Evolutionary conservation across 1,284 basidiomycete species (phyloP).

Genomic region (Apiotrichum montevideense): DNA sequence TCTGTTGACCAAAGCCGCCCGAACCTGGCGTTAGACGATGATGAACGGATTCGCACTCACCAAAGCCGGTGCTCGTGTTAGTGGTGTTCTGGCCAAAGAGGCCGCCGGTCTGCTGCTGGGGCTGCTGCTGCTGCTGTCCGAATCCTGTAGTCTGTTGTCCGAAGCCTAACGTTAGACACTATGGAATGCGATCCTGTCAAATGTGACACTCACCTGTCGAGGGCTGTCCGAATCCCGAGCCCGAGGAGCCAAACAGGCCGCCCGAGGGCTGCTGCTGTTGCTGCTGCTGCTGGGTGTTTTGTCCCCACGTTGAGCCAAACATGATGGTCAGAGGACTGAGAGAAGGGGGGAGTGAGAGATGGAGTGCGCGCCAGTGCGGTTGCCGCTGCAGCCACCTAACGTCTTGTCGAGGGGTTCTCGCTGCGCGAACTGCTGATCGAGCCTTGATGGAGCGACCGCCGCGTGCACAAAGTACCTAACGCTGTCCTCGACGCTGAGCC

Average conservation of each 20-base stretch:
- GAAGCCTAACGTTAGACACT: too few species aligned
- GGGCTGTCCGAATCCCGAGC: slow-evolving; percentile 17
- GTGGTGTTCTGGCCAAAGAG: slow-evolving; percentile 41
- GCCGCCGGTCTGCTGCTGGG: slow-evolving; percentile 57
- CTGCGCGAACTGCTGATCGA: too few species aligned
- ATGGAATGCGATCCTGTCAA: too few species aligned
- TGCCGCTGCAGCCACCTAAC: too few species aligned
- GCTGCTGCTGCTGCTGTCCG: slow-evolving; percentile 51
- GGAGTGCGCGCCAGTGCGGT: too few species aligned
- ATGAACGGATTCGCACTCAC: slow-evolving; percentile 9
- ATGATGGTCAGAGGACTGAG: slow-evolving; percentile 12
- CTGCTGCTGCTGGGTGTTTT: slow-evolving; percentile 40
- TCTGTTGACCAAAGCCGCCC: slow-evolving; percentile 14
- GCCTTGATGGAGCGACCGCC: too few species aligned
- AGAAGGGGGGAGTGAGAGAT: neutral
- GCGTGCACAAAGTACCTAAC: too few species aligned
- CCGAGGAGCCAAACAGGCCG: slow-evolving; percentile 32
- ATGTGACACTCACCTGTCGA: neutral
- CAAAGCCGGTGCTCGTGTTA: slow-evolving; percentile 25
- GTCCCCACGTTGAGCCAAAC: slow-evolving; percentile 42
- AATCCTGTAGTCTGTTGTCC: neutral
- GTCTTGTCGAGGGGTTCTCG: too few species aligned
- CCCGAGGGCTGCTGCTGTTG: slow-evolving; percentile 45
- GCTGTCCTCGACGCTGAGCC: too few species aligned
- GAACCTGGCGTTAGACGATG: neutral